phyloP scores from a whole-genome alignment of 2,329 filamentous ascomycete species.

The Juglanconis juglandina region DNA sequence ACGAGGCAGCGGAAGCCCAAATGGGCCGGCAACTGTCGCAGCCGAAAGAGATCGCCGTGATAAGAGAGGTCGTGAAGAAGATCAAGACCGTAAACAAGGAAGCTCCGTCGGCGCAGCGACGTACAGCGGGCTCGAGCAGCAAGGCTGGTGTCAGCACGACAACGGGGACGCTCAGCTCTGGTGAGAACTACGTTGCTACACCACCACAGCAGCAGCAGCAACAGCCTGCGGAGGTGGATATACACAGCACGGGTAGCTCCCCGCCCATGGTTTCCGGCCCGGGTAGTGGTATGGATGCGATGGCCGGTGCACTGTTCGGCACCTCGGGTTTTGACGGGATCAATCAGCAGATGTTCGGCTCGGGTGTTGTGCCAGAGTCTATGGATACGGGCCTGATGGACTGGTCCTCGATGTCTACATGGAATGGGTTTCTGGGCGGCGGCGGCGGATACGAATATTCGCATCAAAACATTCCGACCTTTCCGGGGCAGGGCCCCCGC shows the following conservation, averaged over 20 bases:
- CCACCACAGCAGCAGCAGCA: conserved; percentile 8
- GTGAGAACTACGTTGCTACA: conserved; percentile 1
- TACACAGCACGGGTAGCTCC: conserved; percentile 15
- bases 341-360: conserved; percentile 30
- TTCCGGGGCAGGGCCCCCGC: neutral
- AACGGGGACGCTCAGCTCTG: neutral
- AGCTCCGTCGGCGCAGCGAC: conserved; percentile 5
- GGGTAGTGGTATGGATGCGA: conserved; percentile 11
- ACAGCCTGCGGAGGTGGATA: conserved; percentile 7
- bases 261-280: conserved; percentile 15
- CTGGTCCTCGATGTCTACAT: conserved; percentile 42
- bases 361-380: conserved; percentile 20
- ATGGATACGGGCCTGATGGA: conserved; percentile 40
- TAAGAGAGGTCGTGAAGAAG: conserved; percentile 40
- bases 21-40: conserved; percentile 40
- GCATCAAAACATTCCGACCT: neutral
- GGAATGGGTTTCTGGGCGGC: conserved; percentile 27
- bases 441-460: neutral
- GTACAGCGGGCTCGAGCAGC: conserved; percentile 20
- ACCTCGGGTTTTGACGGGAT: conserved; percentile 25
- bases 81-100: conserved; percentile 18
- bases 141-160: conserved; percentile 8
- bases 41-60: conserved; percentile 45
- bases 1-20: conserved; percentile 44
- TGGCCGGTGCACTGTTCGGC: conserved; percentile 18